A percentile compares a stretch with the other conserved stretches of the same genome.
phyloP scores from a whole-genome alignment of 352 stramenopile genomes.

The Globisporangium cystogenes region DNA sequence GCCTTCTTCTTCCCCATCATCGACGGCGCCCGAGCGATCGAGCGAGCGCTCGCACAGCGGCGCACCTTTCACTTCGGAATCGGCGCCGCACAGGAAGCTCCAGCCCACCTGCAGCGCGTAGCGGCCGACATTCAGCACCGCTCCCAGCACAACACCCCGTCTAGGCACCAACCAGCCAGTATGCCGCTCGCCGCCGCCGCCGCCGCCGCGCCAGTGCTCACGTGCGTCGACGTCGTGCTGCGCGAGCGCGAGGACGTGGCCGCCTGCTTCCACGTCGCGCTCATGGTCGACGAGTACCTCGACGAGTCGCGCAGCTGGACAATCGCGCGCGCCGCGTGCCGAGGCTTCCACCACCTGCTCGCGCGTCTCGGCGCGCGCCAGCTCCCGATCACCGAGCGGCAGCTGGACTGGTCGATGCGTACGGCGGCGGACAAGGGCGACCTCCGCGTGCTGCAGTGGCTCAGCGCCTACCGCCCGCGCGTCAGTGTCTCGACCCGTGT shows the following conservation, averaged over 20 bases:
- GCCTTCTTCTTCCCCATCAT: too few species aligned
- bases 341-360: constrained; percentile 47
- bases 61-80: background rate
- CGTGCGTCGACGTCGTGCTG: constrained; percentile 33
- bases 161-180: background rate
- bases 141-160: background rate
- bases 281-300: constrained; percentile 42
- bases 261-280: constrained; percentile 35
- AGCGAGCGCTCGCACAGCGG: background rate
- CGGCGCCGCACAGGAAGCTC: background rate
- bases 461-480: constrained; percentile 46
- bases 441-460: constrained; percentile 54
- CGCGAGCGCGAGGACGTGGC: constrained; percentile 40
- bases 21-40: background rate
- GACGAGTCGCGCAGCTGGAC: constrained; percentile 58
- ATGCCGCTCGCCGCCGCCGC: background rate
- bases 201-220: constrained; percentile 12
- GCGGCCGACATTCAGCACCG: background rate
- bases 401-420: constrained; percentile 67
- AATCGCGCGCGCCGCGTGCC: constrained; percentile 44
- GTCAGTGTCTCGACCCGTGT: constrained; percentile 52
- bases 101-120: background rate
- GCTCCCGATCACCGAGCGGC: constrained; percentile 28
- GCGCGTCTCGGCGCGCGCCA: constrained; percentile 35
- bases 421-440: constrained; percentile 67